Evolutionary conservation across 1,284 basidiomycete species (phyloP), one percentile per base, ranked within the genome.

Genomic region (Bondarzewia mesenterica): DNA sequence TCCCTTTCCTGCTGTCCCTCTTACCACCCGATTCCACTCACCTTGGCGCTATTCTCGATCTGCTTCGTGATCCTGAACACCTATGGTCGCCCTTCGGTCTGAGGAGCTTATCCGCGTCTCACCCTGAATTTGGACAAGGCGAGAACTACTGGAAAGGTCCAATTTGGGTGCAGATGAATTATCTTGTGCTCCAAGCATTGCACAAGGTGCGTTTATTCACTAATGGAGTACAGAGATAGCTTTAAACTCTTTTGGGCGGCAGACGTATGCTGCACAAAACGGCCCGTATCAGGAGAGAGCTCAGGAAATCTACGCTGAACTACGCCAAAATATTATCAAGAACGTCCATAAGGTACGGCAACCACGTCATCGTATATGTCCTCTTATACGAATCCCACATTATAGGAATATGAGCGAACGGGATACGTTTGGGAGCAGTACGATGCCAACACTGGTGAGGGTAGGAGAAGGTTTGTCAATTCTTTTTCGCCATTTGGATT

Each of bases 371-470:
- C 15, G 8, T n/a, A 35, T 8, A 35, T 35, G 8, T 35, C 32
- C n/a, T n/a, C n/a, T 35, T 35, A n/a, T 35, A n/a, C 32, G 10
- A 35, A n/a, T 8, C 32, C n/a, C 32, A 35, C 32, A 8, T 35
- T 36, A 40, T 59, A 93, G 87, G 91, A 96, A 66, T 96, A 93
- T 63, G 72, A 89, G 58, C 78, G 87, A 23, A 96, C 93, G 1
- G 93, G 92, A 7, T 94, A 91, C 62, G 89, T 93, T 8, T 97
- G 93, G 92, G 93, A 97, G 64, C 94, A 97, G 65, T 97, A 96
- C 64, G 86, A 97, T 61, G 71, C 91, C 0, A 66, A 72, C 7
- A 89, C 80, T 8, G 93, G 93, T 12, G 77, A 89, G 59, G 93
- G 93, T 1, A 78, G 77, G 60, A 72, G 93, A 68, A 93, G 88